phyloP scores from a whole-genome alignment of 192 early-diverging fungal genomes.

The Coemansia sp. region DNA sequence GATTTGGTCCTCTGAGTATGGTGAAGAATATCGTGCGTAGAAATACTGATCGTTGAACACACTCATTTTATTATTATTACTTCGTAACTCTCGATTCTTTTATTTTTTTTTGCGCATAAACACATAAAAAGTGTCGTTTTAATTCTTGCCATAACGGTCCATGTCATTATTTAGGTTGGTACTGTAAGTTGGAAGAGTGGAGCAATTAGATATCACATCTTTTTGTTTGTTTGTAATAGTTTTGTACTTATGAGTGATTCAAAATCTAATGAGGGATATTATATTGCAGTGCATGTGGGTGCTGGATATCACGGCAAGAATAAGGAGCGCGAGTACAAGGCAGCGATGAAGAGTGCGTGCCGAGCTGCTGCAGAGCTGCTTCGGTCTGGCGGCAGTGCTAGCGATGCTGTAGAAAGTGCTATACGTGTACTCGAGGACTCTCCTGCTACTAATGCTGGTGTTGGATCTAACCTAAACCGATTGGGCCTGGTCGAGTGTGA shows the following conservation, averaged over 20 bases:
- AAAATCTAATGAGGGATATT: neutral
- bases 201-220: too few relatives aligned
- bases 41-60: neutral
- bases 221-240: neutral
- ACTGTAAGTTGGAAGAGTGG: neutral
- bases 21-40: neutral
- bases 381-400: slow-evolving; percentile 9
- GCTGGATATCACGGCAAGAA: slow-evolving; percentile 36
- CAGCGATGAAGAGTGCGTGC: slow-evolving; percentile 37
- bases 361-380: slow-evolving; percentile 22
- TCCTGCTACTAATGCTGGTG: slow-evolving; percentile 63
- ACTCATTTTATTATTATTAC: neutral
- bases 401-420: slow-evolving; percentile 31
- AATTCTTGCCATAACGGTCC: neutral
- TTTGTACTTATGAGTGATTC: neutral
- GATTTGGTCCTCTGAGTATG: neutral
- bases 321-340: slow-evolving; percentile 23
- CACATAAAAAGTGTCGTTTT: neutral
- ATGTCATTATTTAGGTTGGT: neutral
- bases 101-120: neutral
- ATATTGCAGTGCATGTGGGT: slow-evolving; percentile 43
- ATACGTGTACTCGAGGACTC: slow-evolving; percentile 52
- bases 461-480: slow-evolving; percentile 81
- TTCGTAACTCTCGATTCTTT: neutral
- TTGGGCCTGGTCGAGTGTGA: slow-evolving; percentile 83